These are phyloP conservation scores for Vanrija sp. DNA, from an alignment of 1,284 basidiomycete genomes.

Conservation along the genomic window DNA sequence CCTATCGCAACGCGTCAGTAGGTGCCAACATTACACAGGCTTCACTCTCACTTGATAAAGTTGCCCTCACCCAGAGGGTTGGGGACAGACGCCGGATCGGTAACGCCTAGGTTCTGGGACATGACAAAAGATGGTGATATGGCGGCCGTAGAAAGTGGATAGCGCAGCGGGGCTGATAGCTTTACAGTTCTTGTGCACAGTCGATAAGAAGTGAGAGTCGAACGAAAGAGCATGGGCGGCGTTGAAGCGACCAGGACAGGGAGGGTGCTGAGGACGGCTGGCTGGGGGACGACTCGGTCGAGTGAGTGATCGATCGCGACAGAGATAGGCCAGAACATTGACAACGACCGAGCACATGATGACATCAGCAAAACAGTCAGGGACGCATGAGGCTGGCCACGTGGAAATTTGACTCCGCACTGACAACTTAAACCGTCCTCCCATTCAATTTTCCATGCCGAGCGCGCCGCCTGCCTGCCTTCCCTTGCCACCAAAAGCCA, in stretches of 20 bases:
- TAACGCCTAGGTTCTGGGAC: constrained; percentile 17
- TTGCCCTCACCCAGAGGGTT: constrained; percentile 65
- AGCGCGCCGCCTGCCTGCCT: background rate
- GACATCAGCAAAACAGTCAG: background rate
- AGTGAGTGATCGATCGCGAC: background rate
- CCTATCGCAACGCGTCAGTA: constrained; percentile 7
- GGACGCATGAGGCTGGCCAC: background rate
- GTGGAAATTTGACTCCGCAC: too few species aligned
- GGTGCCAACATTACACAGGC: background rate
- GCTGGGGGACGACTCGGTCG: too few species aligned
- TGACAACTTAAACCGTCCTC: too few species aligned
- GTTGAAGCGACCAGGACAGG: background rate
- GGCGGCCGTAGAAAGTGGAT: background rate
- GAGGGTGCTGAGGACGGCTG: too few species aligned
- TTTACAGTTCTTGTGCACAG: background rate
- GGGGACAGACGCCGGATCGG: constrained; percentile 29
- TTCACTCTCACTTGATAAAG: constrained; percentile 55
- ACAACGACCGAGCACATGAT: too few species aligned
- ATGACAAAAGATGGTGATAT: background rate
- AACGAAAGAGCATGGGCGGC: background rate
- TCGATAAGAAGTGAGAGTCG: background rate
- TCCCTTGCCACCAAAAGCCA: constrained; percentile 1
- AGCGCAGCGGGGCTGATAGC: background rate
- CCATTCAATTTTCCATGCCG: too few species aligned
- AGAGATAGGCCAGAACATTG: too few species aligned